Percentiles rank a stretch among this genome's conserved stretches.
Evolutionary conservation across 106 monocot genomes (phyloP).

Genomic region (Allium sativum): DNA sequence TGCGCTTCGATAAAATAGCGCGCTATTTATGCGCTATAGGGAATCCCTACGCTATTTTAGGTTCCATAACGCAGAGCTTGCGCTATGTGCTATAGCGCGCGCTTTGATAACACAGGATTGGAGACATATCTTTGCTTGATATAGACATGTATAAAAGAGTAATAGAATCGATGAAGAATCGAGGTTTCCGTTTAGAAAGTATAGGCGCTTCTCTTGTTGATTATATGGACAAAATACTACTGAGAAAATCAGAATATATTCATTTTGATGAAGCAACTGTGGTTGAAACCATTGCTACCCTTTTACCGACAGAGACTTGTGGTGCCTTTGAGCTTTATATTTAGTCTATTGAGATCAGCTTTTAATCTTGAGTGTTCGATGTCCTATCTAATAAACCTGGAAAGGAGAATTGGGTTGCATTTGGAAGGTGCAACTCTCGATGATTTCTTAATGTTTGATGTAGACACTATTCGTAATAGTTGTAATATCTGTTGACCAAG

Average conservation of each 20-base stretch:
- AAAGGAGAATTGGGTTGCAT: constrained; percentile 37
- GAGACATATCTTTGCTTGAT: constrained; percentile 35
- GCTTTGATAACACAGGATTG: no score
- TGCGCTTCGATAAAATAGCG: no score
- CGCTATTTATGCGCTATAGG: no score
- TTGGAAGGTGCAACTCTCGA: constrained; percentile 44
- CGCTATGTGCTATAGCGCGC: no score
- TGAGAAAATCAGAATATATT: constrained; percentile 10
- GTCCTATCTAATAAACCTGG: constrained; percentile 35
- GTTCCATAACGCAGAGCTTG: no score
- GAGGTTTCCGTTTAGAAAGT: constrained; percentile 35
- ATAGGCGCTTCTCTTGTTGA: constrained; percentile 31
- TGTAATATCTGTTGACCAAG: constrained; percentile 33
- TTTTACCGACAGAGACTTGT: constrained; percentile 30
- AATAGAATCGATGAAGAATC: constrained; percentile 35
- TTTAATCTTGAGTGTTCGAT: constrained; percentile 23
- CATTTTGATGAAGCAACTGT: constrained; percentile 20
- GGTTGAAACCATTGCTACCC: constrained; percentile 30
- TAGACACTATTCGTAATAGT: constrained; percentile 42
- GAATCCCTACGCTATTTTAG: no score
- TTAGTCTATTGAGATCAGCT: constrained; percentile 32
- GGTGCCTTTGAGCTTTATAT: constrained; percentile 36
- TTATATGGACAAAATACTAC: constrained; percentile 30
- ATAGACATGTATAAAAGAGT: constrained; percentile 42
- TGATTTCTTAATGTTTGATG: constrained; percentile 50